These are phyloP conservation scores for Geranium brycei DNA, from an alignment of 345 rosid genomes.

Conservation along the genomic window DNA sequence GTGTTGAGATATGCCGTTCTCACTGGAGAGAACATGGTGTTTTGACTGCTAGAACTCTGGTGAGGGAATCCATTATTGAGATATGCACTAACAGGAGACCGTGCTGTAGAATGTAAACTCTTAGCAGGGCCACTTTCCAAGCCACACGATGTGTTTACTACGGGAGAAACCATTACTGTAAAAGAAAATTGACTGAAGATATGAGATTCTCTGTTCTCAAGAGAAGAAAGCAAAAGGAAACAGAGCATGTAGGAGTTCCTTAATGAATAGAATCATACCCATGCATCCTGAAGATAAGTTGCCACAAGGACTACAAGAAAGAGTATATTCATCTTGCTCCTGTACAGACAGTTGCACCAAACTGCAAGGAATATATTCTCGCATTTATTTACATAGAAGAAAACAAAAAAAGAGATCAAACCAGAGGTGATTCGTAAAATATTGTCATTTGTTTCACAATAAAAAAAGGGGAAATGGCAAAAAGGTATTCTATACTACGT, in stretches of 20 bases:
- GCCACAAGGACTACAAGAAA: conserved; percentile 20
- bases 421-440: neutral
- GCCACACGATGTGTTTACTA: conserved; percentile 15
- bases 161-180: conserved; percentile 15
- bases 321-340: conserved; percentile 21
- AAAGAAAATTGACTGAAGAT: conserved; percentile 12
- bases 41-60: conserved; percentile 23
- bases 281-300: conserved; percentile 18
- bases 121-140: conserved; percentile 20
- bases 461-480: neutral
- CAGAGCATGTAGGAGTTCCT: neutral
- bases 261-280: conserved; percentile 20
- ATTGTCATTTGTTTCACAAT: neutral
- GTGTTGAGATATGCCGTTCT: conserved; percentile 23
- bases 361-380: conserved; percentile 10
- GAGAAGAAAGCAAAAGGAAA: conserved; percentile 2
- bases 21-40: conserved; percentile 26
- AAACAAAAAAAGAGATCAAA: conserved; percentile 7
- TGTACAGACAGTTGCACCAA: conserved; percentile 15
- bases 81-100: conserved; percentile 1
- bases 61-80: conserved; percentile 16
- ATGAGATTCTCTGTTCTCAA: neutral
- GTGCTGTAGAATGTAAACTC: conserved; percentile 17
- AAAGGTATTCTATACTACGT: no score
- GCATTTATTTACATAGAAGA: neutral